Base-by-base conservation (phyloP, 208 protist species). In the Angomonas ambiguus region DNA sequence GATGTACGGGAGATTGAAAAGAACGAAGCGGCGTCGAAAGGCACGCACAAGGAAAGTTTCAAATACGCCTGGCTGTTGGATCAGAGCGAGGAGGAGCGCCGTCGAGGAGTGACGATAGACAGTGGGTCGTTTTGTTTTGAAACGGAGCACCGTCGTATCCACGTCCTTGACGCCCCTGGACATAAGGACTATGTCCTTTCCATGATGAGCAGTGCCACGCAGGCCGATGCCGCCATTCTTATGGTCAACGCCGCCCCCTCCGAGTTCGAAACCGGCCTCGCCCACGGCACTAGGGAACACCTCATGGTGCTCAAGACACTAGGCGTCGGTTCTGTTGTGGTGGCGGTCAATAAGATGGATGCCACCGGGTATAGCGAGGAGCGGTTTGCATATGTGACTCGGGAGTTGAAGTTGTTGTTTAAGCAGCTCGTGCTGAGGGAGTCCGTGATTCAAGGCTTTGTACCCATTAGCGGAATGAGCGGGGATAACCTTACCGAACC, bases 321-420 rank as follows among this genome's bases (percentile, higher is more conserved):
- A n/a, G 97, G 98, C 57, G 90, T 99, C 13, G 91, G 94, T n/a
- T 77, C 85, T 24, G 83, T 99, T 22, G 81, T 99, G 20, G 94
- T 99, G 6, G 91, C 89, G n/a, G 88, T 99, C 69, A 99, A 99
- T 89, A 99, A 99, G 85, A 99, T 99, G 98, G 98, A 99, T 85
- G 87, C 89, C 25, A 97, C 99, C 2, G 66, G 77, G 27, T 98
- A 91, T 88, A 75, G 75, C 6, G 65, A 97, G 72, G 94, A 96
- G 25, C 69, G 94, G 38, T 99, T 95, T 71, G 80, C 98, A 62
- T 85, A 96, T 69, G 95, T 98, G 48, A 72, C 90, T 10, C 69
- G 69, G 20, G 93, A 98, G 72, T 66, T 99, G 55, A 87, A 73
- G 22, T 77, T 84, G 11, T 97, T 99, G 67, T 66, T 99, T 18